A percentile compares a stretch with the other conserved stretches of the same genome.
Evolutionary conservation across 306 rosid genomes (phyloP).

Genomic region (Cicer pinnatifidum): DNA sequence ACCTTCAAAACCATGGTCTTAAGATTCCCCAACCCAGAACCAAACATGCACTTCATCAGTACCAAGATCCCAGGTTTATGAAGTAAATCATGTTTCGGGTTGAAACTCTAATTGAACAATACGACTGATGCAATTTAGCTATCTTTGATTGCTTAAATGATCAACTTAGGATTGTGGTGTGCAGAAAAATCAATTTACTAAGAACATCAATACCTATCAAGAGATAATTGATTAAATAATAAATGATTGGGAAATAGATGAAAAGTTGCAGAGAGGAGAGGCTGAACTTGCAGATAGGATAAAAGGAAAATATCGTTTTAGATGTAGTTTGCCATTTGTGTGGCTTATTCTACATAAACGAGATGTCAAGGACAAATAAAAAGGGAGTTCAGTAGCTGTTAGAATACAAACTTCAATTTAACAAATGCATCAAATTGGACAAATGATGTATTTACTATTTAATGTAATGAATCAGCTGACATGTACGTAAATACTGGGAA

Average conservation of each 20-base stretch:
- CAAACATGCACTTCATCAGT: neutral
- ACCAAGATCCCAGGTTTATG: neutral
- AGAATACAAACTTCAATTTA: neutral
- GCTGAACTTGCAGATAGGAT: neutral
- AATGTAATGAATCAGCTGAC: slow-evolving; percentile 10
- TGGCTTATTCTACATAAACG: neutral
- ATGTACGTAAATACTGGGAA: slow-evolving; percentile 22
- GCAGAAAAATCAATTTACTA: neutral
- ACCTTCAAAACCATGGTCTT: neutral
- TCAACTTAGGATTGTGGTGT: too few relatives aligned
- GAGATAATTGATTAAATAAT: neutral
- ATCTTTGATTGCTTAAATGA: neutral
- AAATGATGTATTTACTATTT: slow-evolving; percentile 27
- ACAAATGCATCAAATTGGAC: slow-evolving; percentile 32
- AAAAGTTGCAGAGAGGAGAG: neutral
- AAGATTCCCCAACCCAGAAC: neutral
- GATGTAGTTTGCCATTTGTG: neutral
- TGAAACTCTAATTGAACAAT: neutral
- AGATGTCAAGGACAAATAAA: neutral
- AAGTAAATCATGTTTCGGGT: neutral
- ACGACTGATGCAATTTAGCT: neutral
- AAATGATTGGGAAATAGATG: neutral
- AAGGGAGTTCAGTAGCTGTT: neutral
- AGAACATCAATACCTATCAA: neutral
- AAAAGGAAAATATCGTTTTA: neutral